These are phyloP conservation scores for Viola pubescens DNA, from an alignment of 441 rosid genomes.

Conservation along the genomic window DNA sequence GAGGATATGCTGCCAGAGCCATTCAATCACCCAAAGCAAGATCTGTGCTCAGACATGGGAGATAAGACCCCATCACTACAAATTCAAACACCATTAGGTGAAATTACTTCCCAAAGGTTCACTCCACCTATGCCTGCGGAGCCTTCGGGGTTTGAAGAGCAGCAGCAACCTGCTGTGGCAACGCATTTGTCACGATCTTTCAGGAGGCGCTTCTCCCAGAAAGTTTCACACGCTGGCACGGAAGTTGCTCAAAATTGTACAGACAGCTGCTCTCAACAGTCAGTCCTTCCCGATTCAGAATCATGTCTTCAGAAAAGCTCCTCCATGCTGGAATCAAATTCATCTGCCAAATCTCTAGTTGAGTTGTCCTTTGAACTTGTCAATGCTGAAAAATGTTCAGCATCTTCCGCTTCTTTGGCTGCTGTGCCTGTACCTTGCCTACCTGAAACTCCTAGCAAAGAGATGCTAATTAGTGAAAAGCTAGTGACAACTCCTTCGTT, in stretches of 20 bases:
- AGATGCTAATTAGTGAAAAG: constrained; percentile 55
- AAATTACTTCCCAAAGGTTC: background rate
- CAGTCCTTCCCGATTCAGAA: constrained; percentile 15
- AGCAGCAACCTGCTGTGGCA: constrained; percentile 30
- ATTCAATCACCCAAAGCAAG: constrained; percentile 30
- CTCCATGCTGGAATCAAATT: constrained; percentile 15
- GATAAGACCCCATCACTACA: constrained; percentile 12
- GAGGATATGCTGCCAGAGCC: constrained; percentile 60
- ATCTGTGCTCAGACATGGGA: constrained; percentile 6
- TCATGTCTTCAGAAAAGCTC: constrained; percentile 13
- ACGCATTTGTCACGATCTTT: constrained; percentile 40
- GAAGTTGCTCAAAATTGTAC: constrained; percentile 8
- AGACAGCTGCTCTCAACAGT: constrained; percentile 13
- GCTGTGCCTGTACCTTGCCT: constrained; percentile 22
- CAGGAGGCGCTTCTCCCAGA: constrained; percentile 38
- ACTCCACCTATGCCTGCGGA: constrained; percentile 12
- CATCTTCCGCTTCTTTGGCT: constrained; percentile 12
- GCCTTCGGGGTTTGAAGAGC: constrained; percentile 7
- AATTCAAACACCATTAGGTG: constrained; percentile 5
- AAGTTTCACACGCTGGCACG: constrained; percentile 6
- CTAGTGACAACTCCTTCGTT: constrained; percentile 35
- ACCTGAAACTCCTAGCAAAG: constrained; percentile 37
- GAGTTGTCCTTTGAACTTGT: constrained; percentile 16
- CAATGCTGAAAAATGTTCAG: constrained; percentile 6
- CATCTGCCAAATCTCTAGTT: constrained; percentile 14